These are phyloP conservation scores for Nymphaea colorata DNA, from an alignment of 164 flowering plant species.

Conservation along the genomic window DNA sequence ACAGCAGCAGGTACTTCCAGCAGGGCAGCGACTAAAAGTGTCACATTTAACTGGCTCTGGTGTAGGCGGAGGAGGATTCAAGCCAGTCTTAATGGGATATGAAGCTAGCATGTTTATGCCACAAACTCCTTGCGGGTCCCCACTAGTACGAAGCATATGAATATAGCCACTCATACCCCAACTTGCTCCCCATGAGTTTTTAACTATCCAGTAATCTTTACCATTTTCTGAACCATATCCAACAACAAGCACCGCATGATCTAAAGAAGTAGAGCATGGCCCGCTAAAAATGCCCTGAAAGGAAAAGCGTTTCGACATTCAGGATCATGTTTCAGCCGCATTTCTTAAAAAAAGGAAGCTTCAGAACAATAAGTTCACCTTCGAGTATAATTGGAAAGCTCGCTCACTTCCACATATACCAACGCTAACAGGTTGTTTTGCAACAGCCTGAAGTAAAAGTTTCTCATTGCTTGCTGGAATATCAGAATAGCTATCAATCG, in stretches of 20 bases:
- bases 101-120: slow-evolving; percentile 89
- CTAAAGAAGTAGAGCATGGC: slow-evolving; percentile 74
- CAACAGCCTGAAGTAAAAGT: slow-evolving; percentile 59
- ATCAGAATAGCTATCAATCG: slow-evolving; percentile 69
- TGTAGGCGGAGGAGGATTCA: slow-evolving; percentile 82
- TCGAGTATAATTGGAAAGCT: slow-evolving; percentile 77
- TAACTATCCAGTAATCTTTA: slow-evolving; percentile 76
- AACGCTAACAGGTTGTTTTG: slow-evolving; percentile 80
- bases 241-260: slow-evolving; percentile 77
- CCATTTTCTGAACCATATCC: slow-evolving; percentile 79
- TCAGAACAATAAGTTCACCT: slow-evolving; percentile 31
- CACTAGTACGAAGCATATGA: slow-evolving; percentile 53
- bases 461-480: slow-evolving; percentile 53
- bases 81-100: slow-evolving; percentile 70
- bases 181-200: slow-evolving; percentile 77
- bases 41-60: slow-evolving; percentile 69
- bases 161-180: slow-evolving; percentile 91
- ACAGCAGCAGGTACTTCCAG: slow-evolving; percentile 89
- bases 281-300: slow-evolving; percentile 71
- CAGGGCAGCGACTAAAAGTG: slow-evolving; percentile 37
- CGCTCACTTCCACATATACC: slow-evolving; percentile 89
- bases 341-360: too few species aligned
- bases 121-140: slow-evolving; percentile 54
- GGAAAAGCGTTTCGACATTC: slow-evolving; percentile 1
- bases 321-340: too few species aligned